phyloP scores from a whole-genome alignment of 257 asterid species.

The Dorcoceras hygrometricum region DNA sequence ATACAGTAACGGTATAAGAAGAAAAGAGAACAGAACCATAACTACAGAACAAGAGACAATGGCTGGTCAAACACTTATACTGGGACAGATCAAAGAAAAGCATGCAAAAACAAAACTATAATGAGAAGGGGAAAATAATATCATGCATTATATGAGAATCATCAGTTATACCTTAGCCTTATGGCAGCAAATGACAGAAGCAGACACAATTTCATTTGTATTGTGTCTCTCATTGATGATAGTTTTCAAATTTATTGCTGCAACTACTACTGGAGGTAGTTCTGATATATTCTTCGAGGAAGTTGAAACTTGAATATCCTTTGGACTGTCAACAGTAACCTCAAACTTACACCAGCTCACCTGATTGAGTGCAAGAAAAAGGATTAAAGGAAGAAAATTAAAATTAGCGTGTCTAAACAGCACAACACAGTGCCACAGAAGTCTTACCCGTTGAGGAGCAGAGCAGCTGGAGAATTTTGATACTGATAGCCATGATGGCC shows the following conservation, averaged over 20 bases:
- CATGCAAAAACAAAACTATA: conserved; percentile 11
- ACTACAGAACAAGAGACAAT: conserved; percentile 1
- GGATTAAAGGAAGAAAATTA: not conserved
- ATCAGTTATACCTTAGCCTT: conserved; percentile 69
- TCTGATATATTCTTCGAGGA: conserved; percentile 52
- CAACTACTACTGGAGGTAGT: conserved; percentile 82
- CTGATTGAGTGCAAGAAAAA: conserved; percentile 44
- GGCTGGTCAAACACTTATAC: conserved; percentile 9
- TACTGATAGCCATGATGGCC: conserved; percentile 94
- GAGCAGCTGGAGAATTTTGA: conserved; percentile 67
- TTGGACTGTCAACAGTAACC: conserved; percentile 66
- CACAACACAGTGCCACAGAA: conserved; percentile 18
- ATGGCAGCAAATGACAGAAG: conserved; percentile 90
- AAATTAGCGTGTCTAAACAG: conserved; percentile 16
- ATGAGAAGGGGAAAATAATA: not conserved
- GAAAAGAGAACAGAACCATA: not conserved
- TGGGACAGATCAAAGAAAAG: not conserved
- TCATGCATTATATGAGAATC: conserved; percentile 25
- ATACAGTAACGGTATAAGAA: not conserved
- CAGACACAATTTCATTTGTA: conserved; percentile 81
- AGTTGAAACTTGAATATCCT: conserved; percentile 60
- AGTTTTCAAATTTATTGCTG: conserved; percentile 86
- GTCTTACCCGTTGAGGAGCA: conserved; percentile 64
- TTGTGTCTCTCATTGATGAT: conserved; percentile 73
- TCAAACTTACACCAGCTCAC: conserved; percentile 99